Evolutionary conservation across 305 asterid species (phyloP), one percentile per base, ranked within the genome.

Genomic region (Solanum hybrid): DNA sequence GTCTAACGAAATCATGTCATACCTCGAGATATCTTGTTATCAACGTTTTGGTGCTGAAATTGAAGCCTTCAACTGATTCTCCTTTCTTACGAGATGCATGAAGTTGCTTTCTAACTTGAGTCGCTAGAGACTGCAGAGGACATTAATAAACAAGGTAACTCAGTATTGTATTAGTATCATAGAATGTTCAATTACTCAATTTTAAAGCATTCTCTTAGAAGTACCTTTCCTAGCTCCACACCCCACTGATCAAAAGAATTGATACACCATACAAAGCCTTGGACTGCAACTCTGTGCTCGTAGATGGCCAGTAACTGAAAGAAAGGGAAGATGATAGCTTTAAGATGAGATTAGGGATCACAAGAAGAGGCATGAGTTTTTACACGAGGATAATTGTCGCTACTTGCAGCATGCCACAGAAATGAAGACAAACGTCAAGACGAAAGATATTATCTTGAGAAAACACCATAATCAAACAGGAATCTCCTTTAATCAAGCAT

Each of bases 211-310:
- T 64, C 11, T 79, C 40, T 26, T 60, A 64, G 89, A 42, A 84
- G 56, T 92, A 98, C 99, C 98, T 98, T 96, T 89, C 99, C 99
- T 90, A 98, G 87, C 90, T 96, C 99, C 84, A 98, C 99, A 89
- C 99, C 99, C 99, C 99, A 98, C 91, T 96, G 99, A 92, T 98
- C 99, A 78, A 98, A 98, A 72, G 99, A 98, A 94, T 98, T 98
- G 94, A 98, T 95, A 32, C 98, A 98, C 99, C 99, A 98, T n/a
- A 96, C 88, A 82, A 98, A 98, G 90, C 99, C 99, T 94, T 98
- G 98, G 12, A 98, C 99, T 79, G 99, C 99, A 91, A 96, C 78
- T 91, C 99, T 93, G 92, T 98, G 99, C 90, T 98, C 99, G 45
- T 98, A 98, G 90, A 98, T 96, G 14, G 99, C 99, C 94, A 98